Evolutionary conservation across 805 yeast genomes (phyloP), one percentile per base, ranked within the genome.

Genomic region (Lipomyces mesembrius): DNA sequence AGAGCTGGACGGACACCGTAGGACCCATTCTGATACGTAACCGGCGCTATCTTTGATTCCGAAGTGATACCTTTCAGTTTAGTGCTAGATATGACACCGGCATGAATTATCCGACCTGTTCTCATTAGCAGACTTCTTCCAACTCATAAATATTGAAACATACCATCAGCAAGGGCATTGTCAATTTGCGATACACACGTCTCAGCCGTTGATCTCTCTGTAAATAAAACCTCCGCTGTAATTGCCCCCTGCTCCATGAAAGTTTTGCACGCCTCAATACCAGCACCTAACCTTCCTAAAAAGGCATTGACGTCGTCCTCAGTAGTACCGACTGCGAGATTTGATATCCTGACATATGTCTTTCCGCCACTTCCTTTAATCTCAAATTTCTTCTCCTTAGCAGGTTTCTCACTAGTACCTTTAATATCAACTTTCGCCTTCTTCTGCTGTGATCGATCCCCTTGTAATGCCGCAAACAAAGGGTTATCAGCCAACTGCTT

Each of bases 91-190:
- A 60, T 37, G 14, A 63, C 49, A 17, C 25, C 35, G 20, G 66
- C 69, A 4, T 58, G 39, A 52, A 63, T 61, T 27, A 46, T 51
- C 25, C 63, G 67, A 8, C 63, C 62, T 63, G 34, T 7, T 52
- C n/a, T n/a, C 20, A 17, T 27, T 11, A 12, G 29, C 17, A 34
- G 34, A 8, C n/a, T 17, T n/a, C 43, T 52, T 9, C 43, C 20
- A 14, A 14, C 4, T 27, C 32, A 6, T 53, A 22, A 22, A 14
- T n/a, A 7, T n/a, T 39, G 6, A 49, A 25, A 22, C 64, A 7
- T 25, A 57, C 85, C 85, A 72, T 85, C 86, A 12, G 86, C 85
- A n/a, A 77, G 66, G 1, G 82, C 83, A 6, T 81, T 80, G 66
- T 85, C 75, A 43, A 84, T 76, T 51, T 74, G 67, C 22, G 69